Evolutionary conservation across 331 rosid genomes (phyloP).

Genomic region (Prunus yedoensis): DNA sequence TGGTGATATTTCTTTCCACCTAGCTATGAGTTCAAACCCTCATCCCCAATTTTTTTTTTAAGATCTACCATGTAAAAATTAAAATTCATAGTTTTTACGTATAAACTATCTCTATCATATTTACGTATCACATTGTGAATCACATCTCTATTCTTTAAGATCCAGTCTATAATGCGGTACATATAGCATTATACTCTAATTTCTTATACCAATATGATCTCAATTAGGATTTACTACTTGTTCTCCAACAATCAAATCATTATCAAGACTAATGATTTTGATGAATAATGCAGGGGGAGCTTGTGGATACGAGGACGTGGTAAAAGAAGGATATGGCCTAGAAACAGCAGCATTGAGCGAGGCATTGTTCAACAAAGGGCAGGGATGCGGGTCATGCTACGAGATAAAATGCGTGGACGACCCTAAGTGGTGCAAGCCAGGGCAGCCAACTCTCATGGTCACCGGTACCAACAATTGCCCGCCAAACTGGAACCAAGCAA

Average conservation of each 20-base stretch:
- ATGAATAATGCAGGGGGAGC: constrained; percentile 56
- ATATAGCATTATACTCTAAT: background rate
- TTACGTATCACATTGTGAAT: background rate
- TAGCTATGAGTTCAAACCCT: no score
- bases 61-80: no score
- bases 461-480: constrained; percentile 76
- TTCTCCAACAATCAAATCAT: no score
- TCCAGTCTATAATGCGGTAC: no score
- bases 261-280: background rate
- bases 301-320: constrained; percentile 72
- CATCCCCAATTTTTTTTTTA: no score
- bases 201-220: no score
- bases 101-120: background rate
- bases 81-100: no score
- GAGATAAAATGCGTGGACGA: constrained; percentile 56
- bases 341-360: constrained; percentile 64
- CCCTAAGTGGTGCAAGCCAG: constrained; percentile 54
- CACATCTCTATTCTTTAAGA: no score
- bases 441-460: constrained; percentile 44
- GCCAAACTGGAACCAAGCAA: constrained; percentile 35
- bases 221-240: no score
- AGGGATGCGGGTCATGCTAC: constrained; percentile 72
- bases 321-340: constrained; percentile 56
- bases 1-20: no score
- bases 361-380: constrained; percentile 58